phyloP scores from a whole-genome alignment of 179 eudicot genomes.

The Silene coronaria region DNA sequence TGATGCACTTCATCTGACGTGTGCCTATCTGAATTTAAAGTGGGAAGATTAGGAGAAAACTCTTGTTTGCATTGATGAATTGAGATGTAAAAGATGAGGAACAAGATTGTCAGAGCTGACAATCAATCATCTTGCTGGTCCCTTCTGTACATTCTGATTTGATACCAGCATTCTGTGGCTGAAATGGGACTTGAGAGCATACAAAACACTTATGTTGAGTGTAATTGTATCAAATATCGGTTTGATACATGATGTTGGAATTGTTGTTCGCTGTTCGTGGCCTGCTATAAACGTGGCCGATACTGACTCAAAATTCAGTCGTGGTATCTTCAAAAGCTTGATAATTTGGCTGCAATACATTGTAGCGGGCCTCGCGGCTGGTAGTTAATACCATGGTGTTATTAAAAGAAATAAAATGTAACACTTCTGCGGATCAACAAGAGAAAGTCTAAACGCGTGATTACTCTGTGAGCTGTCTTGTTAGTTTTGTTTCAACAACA shows the following conservation, averaged over 20 bases:
- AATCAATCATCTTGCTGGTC: neutral
- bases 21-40: neutral
- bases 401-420: neutral
- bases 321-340: neutral
- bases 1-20: neutral
- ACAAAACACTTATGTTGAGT: neutral
- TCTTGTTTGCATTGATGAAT: no score
- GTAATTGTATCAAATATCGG: neutral
- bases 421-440: neutral
- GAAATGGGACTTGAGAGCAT: neutral
- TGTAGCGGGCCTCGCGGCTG: neutral
- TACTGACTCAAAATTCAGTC: neutral
- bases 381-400: neutral
- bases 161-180: neutral
- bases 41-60: neutral
- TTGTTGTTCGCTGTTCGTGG: neutral
- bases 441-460: neutral
- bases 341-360: neutral
- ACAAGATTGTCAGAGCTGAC: neutral
- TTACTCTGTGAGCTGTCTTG: slow-evolving; percentile 7
- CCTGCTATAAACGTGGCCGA: neutral
- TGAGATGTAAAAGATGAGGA: no score
- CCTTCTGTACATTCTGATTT: no score
- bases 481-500: neutral
- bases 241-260: neutral